Evolutionary conservation across 2,329 filamentous ascomycete species (phyloP), one percentile per base, ranked within the genome.

Genomic region (Botrytis tulipae): DNA sequence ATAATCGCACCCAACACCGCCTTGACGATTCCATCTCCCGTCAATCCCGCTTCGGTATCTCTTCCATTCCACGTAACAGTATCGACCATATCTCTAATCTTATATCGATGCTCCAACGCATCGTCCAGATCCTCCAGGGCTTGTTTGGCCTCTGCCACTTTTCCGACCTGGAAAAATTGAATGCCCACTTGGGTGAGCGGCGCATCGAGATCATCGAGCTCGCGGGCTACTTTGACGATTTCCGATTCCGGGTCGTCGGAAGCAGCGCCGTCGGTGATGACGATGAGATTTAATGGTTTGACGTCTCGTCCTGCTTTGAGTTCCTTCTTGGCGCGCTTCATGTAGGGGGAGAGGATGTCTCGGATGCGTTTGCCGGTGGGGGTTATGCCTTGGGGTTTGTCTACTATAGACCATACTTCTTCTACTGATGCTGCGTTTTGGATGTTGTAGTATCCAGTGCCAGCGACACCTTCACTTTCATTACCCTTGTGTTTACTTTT

Each of bases 131-230:
- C 86, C 77, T 87, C 84, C 57, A 98, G 85, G 72, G 91, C 89
- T 76, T 86, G 82, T 1, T 86, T 85, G 0, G 95, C 95, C 0
- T 82, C 84, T 0, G 83, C 80, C 77, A 97, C 93, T 68, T 88
- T 86, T 73, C 96, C 95, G 62, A 98, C 92, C 83, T 98, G 95
- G 85, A 98, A 97, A 84, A 98, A 98, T 82, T 98, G 95, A 73
- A 98, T 89, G 48, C 95, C 95, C 14, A 98, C 85, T 84, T 98
- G 96, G 85, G 92, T 92, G 0, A 90, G 87, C 6, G 91, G 89
- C 0, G 94, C 94, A 14, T 90, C 86, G 12, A 92, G 81, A 70
- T 82, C 82, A 79, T 96, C 92, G 46, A 98, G 87, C 79, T 89
- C 90, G 81, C 86, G 87, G 0, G 94, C 95, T 0, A 88, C 85